Conservation (phyloP, 2,329 filamentous ascomycete species). For the Fusarium annulatum region DNA sequence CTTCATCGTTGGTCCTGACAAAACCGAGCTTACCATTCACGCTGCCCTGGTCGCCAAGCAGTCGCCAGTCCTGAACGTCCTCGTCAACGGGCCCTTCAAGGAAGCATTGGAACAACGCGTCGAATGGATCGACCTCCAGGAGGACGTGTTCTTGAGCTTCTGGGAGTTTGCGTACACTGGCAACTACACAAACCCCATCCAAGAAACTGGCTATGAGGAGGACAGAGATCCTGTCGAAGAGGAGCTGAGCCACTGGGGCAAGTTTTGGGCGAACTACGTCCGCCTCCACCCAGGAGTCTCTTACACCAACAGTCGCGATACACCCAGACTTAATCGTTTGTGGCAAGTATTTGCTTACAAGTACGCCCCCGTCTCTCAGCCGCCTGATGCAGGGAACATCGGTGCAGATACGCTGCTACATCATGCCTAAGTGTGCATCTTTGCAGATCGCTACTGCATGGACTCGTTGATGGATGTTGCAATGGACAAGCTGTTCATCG, state of each 20-base stretch:
- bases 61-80: not conserved
- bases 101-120: not conserved
- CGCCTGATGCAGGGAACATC: not conserved
- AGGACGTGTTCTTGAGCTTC: not conserved
- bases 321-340: rapidly evolving
- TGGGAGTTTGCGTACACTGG: not conserved
- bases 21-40: not conserved
- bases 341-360: not conserved
- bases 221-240: not conserved
- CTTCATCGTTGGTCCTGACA: not conserved
- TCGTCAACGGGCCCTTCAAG: not conserved
- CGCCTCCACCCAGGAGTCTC: not conserved
- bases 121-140: not conserved
- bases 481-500: not conserved
- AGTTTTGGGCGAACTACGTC: not conserved
- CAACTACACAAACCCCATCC: not conserved
- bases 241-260: not conserved
- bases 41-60: not conserved
- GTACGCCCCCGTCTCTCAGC: not conserved
- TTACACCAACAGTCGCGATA: rapidly evolving
- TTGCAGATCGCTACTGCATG: not conserved
- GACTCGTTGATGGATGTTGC: not conserved
- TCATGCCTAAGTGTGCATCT: not conserved
- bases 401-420: not conserved
- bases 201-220: not conserved